Conservation (phyloP, 2,329 filamentous ascomycete genomes). For the Westerdykella sp. region DNA sequence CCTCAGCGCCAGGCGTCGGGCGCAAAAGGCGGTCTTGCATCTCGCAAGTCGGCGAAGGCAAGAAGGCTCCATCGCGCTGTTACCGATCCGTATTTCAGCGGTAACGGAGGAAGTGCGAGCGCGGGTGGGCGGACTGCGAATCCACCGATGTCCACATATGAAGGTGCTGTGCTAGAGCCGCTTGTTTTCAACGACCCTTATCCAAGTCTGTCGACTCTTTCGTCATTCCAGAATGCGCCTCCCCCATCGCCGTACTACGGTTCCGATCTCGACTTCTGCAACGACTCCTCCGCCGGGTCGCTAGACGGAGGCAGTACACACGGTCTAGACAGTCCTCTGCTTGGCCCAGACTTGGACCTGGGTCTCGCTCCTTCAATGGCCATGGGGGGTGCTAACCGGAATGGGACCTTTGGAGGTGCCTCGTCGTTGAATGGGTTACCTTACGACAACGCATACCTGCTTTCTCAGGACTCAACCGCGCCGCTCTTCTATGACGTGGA, state of each 20-base stretch:
- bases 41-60: conserved; percentile 21
- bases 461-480: conserved; percentile 16
- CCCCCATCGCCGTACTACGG: conserved; percentile 12
- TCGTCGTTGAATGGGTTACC: no score
- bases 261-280: conserved; percentile 17
- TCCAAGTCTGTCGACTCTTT: neutral
- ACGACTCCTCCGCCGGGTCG: neutral
- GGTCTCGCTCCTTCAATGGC: conserved; percentile 1
- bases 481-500: conserved; percentile 13
- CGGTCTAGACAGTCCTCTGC: conserved; percentile 6
- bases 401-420: no score
- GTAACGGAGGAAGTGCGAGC: no score
- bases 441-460: conserved; percentile 12
- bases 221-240: neutral
- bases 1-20: conserved; percentile 42
- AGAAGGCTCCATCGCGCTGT: no score
- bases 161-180: no score
- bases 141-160: no score
- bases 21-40: conserved; percentile 42
- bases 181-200: no score
- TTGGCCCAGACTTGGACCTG: conserved; percentile 5
- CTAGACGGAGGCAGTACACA: conserved; percentile 1
- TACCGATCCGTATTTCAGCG: no score
- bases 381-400: no score
- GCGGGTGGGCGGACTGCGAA: no score